These are phyloP conservation scores for Colletotrichum australisinense DNA, from an alignment of 2,329 filamentous ascomycete species.

Conservation along the genomic window DNA sequence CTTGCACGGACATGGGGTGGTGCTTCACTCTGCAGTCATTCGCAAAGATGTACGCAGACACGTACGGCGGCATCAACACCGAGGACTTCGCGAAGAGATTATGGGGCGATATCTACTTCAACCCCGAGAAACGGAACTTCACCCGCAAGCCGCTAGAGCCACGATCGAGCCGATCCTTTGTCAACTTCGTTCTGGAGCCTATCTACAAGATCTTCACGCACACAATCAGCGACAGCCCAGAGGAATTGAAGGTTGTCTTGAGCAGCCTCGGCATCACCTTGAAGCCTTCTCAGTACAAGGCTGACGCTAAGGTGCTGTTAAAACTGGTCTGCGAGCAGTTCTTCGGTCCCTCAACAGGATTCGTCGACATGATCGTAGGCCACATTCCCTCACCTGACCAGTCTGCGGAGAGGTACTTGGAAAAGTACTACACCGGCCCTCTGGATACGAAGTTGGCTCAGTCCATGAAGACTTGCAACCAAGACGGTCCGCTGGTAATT, in stretches of 20 bases:
- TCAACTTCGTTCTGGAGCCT: slow-evolving; percentile 94
- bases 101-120: slow-evolving; percentile 98
- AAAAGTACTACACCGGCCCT: slow-evolving; percentile 93
- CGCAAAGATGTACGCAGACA: slow-evolving; percentile 94
- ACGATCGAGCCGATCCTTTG: slow-evolving; percentile 84
- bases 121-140: slow-evolving; percentile 89
- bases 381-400: slow-evolving; percentile 90
- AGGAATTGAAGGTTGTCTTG: slow-evolving; percentile 84
- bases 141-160: slow-evolving; percentile 89
- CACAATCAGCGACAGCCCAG: slow-evolving; percentile 89
- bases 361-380: slow-evolving; percentile 94
- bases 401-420: slow-evolving; percentile 79
- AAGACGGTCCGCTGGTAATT: slow-evolving; percentile 91
- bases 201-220: slow-evolving; percentile 98
- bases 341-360: slow-evolving; percentile 88
- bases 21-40: slow-evolving; percentile 96
- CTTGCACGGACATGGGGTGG: slow-evolving; percentile 94
- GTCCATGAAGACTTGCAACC: slow-evolving; percentile 84
- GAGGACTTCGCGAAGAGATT: slow-evolving; percentile 86
- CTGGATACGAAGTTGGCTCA: slow-evolving; percentile 83
- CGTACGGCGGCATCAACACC: slow-evolving; percentile 83
- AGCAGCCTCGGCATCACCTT: slow-evolving; percentile 83
- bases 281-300: slow-evolving; percentile 92
- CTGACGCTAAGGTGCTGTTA: slow-evolving; percentile 88
- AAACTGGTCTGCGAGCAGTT: slow-evolving; percentile 94